Evolutionary conservation across 176 grass and related monocot species (phyloP), one percentile per base, ranked within the genome.

Genomic region (Paspalum notatum): DNA sequence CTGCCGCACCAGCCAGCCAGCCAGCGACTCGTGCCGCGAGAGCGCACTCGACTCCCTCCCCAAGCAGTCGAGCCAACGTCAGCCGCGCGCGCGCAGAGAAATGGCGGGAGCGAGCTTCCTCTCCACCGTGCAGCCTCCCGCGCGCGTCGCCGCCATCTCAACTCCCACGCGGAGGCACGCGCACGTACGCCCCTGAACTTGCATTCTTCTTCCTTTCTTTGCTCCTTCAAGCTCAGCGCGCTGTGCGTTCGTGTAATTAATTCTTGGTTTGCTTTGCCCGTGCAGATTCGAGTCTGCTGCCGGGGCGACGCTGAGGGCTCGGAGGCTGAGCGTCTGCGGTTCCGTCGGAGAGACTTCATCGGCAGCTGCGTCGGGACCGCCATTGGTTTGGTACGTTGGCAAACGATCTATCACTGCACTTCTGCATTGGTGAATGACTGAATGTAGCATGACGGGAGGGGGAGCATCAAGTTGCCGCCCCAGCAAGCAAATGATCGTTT

Each of bases 71-170:
- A 42, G 82, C 43, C 12, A 27, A 44, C 74, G 25, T 47, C 45
- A 40, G 41, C 9, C 15, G 48, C 45, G 27, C 15, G 48, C 45
- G 27, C 14, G 37, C 51, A 20, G 51, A 77, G 62, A 47, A 81
- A 97, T 97, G 94, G 84, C 88, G 69, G 84, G 94, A 43, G 74
- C 91, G 21, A 74, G 16, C 65, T 86, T 87, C 44, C 40, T 97
- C 78, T 93, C 86, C 0, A 54, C 86, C 7, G 70, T 87, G 60
- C 90, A 81, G 15, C 52, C 81, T 70, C 85, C 84, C 2, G 84
- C 77, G 18, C 62, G 82, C 43, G 24, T 76, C 62, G 22, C 74
- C 17, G 62, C 73, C 38, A 25, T 68, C 57, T 76, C 74, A 0
- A 69, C 72, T 13, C 78, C 89, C 14, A 79, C 83, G 10, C 81